phyloP scores from a whole-genome alignment of 2,329 filamentous ascomycete species.

The Tolypocladium album region DNA sequence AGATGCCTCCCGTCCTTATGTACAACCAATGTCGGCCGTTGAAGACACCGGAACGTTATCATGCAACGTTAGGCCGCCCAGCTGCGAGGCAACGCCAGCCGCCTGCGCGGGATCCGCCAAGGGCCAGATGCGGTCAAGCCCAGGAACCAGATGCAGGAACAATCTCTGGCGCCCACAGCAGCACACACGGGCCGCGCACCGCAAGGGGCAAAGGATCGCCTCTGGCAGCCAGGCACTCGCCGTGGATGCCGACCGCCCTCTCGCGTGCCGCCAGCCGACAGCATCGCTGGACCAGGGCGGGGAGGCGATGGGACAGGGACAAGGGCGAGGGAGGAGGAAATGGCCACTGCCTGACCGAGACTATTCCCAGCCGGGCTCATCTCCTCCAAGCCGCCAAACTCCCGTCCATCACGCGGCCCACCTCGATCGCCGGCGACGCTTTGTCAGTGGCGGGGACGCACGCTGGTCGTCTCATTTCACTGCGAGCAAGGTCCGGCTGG shows the following conservation, averaged over 20 bases:
- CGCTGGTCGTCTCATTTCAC: not conserved
- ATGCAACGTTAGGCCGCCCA: too few relatives aligned
- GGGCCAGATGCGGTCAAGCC: constrained; percentile 1
- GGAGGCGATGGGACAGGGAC: too few relatives aligned
- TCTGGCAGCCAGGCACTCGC: not conserved
- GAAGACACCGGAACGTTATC: not conserved
- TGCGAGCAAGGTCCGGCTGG: not conserved
- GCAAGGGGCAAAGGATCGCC: constrained; percentile 7
- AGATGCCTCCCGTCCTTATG: too few relatives aligned
- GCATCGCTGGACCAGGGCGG: not conserved
- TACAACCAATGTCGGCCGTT: not conserved
- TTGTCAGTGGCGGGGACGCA: not conserved
- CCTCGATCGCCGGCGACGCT: not conserved
- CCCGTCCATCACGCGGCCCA: not conserved
- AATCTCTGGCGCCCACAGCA: constrained; percentile 11
- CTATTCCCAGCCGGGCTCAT: not conserved
- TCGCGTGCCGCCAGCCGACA: not conserved
- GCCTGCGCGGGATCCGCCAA: not conserved
- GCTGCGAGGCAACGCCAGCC: not conserved
- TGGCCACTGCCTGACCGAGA: not conserved
- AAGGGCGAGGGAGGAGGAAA: too few relatives aligned
- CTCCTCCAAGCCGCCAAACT: not conserved
- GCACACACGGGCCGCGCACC: constrained; percentile 2
- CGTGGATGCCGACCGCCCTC: not conserved
- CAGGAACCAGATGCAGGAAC: constrained; percentile 12